These are phyloP conservation scores for Eutrema salsugineum DNA, from an alignment of 441 rosid genomes.

Conservation along the genomic window DNA sequence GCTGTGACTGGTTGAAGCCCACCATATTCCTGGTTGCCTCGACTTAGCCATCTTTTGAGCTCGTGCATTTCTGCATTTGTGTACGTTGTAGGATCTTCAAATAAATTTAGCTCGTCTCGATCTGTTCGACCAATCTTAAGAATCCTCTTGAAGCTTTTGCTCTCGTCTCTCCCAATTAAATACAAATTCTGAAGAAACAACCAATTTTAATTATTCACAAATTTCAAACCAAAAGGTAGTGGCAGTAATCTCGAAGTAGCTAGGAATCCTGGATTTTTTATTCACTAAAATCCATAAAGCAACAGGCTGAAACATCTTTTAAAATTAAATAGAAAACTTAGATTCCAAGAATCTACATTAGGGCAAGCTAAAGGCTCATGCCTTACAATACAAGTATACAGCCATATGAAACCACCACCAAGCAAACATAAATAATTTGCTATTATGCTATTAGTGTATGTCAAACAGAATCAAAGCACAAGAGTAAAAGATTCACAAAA, in stretches of 20 bases:
- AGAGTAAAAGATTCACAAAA: too few species aligned
- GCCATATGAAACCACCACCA: neutral
- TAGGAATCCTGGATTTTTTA: neutral
- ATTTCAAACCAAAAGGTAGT: neutral
- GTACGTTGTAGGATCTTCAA: conserved; percentile 53
- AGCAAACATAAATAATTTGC: neutral
- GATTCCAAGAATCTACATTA: conserved; percentile 16
- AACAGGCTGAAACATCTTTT: neutral
- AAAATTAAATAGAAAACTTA: neutral
- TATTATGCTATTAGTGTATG: too few species aligned
- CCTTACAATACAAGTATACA: conserved; percentile 22
- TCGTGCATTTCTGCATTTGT: conserved; percentile 46
- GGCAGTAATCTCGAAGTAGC: neutral
- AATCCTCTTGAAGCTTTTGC: conserved; percentile 46
- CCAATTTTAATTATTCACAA: neutral
- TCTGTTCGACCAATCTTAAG: conserved; percentile 63
- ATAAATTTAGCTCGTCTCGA: conserved; percentile 40
- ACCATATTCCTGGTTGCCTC: conserved; percentile 46
- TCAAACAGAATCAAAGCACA: too few species aligned
- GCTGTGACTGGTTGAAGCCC: conserved; percentile 52
- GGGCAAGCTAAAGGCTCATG: conserved; percentile 21
- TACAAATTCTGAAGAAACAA: conserved; percentile 54
- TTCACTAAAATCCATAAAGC: neutral
- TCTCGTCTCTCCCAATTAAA: conserved; percentile 68
- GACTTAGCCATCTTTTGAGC: conserved; percentile 45